Conservation (phyloP, 257 asterid species). For the Echium plantagineum region DNA sequence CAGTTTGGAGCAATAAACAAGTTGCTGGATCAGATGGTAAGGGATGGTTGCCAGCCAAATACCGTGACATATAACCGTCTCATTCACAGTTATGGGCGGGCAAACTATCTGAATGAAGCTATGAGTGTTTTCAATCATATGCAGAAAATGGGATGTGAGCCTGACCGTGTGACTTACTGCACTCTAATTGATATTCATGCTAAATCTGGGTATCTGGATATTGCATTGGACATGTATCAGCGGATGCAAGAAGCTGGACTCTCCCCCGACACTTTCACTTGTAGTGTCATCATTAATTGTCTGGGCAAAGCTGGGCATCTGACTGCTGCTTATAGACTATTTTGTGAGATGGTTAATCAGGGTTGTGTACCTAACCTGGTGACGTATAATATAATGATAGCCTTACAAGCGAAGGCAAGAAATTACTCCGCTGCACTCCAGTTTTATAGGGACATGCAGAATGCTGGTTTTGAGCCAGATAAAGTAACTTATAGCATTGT, state of each 20-base stretch:
- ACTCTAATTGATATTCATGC: slow-evolving; percentile 95
- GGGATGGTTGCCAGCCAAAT: slow-evolving; percentile 77
- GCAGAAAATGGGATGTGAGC: slow-evolving; percentile 64
- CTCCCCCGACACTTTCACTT: slow-evolving; percentile 94
- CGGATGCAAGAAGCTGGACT: slow-evolving; percentile 93
- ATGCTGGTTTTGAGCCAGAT: slow-evolving; percentile 87
- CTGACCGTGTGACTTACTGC: slow-evolving; percentile 95
- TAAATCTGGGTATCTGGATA: slow-evolving; percentile 83
- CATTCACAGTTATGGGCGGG: slow-evolving; percentile 87
- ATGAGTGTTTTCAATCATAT: slow-evolving; percentile 61
- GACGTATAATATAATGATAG: slow-evolving; percentile 89
- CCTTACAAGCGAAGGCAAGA: slow-evolving; percentile 85
- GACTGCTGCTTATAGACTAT: slow-evolving; percentile 64
- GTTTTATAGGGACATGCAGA: slow-evolving; percentile 84
- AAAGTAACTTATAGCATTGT: slow-evolving; percentile 90
- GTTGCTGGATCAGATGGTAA: slow-evolving; percentile 71
- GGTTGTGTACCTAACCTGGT: slow-evolving; percentile 87
- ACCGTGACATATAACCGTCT: slow-evolving; percentile 87
- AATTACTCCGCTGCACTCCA: slow-evolving; percentile 69
- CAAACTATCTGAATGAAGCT: slow-evolving; percentile 77
- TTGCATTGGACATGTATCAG: slow-evolving; percentile 79
- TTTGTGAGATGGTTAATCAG: slow-evolving; percentile 77
- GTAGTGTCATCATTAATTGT: slow-evolving; percentile 91
- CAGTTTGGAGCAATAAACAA: slow-evolving; percentile 62
- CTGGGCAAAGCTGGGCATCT: slow-evolving; percentile 92